Evolutionary conservation across 176 grass and related monocot species (phyloP).

Genomic region (Ampelocalamus luodianensis): DNA sequence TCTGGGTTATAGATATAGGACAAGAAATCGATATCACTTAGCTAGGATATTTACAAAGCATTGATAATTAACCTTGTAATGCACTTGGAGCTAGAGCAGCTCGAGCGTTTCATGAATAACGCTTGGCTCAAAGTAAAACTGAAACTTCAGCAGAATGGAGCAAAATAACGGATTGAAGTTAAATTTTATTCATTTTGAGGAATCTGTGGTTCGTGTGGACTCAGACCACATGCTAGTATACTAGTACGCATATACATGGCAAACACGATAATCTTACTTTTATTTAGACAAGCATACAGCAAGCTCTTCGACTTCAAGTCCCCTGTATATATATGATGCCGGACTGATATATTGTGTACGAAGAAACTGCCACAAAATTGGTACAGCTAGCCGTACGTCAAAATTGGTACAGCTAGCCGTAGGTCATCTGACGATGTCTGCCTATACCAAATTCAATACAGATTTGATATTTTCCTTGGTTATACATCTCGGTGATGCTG

Average conservation of each 20-base stretch:
- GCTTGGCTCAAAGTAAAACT: neutral
- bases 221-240: neutral
- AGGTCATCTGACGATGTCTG: neutral
- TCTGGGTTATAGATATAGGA: neutral
- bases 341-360: neutral
- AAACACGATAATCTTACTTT: neutral
- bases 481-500: conserved; percentile 52
- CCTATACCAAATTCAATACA: neutral
- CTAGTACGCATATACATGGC: neutral
- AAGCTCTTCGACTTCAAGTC: neutral
- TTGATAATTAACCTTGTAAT: neutral
- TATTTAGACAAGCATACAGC: neutral
- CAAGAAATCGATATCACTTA: neutral
- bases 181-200: neutral
- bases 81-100: neutral
- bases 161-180: neutral
- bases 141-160: neutral
- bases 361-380: neutral
- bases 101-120: neutral
- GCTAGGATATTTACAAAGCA: neutral
- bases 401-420: too few relatives aligned
- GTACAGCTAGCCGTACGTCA: neutral
- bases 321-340: neutral
- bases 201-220: neutral
- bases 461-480: neutral